Evolutionary conservation across 169 alveolate species (phyloP), one percentile per base, ranked within the genome.

Genomic region (Babesia bigemina): DNA sequence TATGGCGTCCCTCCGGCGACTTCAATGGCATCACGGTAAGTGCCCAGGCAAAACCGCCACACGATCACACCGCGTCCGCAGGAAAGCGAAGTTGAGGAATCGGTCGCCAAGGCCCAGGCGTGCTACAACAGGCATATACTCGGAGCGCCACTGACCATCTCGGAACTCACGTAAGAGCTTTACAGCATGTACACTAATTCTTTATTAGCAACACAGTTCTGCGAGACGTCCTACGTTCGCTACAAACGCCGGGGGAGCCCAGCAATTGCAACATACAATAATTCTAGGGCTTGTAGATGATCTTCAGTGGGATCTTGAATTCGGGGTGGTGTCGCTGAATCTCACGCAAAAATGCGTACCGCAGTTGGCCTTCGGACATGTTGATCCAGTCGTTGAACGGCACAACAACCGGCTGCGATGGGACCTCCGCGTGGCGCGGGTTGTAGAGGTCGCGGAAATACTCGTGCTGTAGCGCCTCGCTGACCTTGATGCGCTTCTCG

Each of bases 391-490:
- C 97, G 66, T 94, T 93, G 81, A 94, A 94, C 7, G 97, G 97
- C 65, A 93, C 84, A 21, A 81, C 83, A 39, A 92, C 78, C 66
- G 84, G 77, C 56, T 88, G 82, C 44, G 58, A 16, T 17, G 53
- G 53, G 19, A 48, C 44, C 55, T 53, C 75, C 28, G 33, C 63
- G 73, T 77, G 85, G 33, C 79, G 72, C 50, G 88, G 84, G 47
- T 71, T 78, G 70, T 81, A 81, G 28, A 95, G 93, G 52, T 90
- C 93, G 56, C 93, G 93, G 72, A 97, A 93, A 84, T 94, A 94
- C 11, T 97, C 96, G 77, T 96, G 98, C 50, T 90, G 86, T n/a
- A 97, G 88, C 21, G 98, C 97, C 22, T 93, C 96, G 29, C 91
- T 94, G 63, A 95, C 95, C 19, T 97, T 93, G 36, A 97, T 94